Base-by-base conservation (phyloP, 2,329 filamentous ascomycete species). In the Exophiala sideris region DNA sequence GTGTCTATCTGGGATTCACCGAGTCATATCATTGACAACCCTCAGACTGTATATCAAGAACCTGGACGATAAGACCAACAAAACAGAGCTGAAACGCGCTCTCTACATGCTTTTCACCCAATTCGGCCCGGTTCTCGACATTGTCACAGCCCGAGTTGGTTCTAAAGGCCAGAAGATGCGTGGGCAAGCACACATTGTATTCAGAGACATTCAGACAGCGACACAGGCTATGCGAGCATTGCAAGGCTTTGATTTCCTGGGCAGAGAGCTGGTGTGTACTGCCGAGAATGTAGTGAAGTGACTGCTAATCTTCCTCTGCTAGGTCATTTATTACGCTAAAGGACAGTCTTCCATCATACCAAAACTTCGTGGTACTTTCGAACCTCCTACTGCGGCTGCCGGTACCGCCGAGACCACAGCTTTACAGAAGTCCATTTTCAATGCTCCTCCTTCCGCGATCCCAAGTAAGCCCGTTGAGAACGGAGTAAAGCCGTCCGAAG, bases 71-170 rank as follows among this genome's bases (percentile, higher is more conserved):
- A 96, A 96, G 75, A 83, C 97, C 59, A 88, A 88, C 67, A 99
- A 97, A 71, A 79, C 83, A 57, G 91, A 97, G 69, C 75, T 99
- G 39, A 86, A 91, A 66, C 87, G 89, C 42, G 87, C 87, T 4
- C 80, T 99, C 29, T 99, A 99, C 75, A 88, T 91, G 71, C 81
- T 97, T 10, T 97, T 97, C 71, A 90, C 91, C 9, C 95, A 91
- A 11, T 95, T 96, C 69, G 94, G 94, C 38, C 85, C 90, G 0
- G 88, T 99, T 12, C 82, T 99, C 54, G 94, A 99, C 69, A 83
- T 99, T 16, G 88, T 96, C 45, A 89, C 89, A 29, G 56, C 18
- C 16, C 46, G 62, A 29, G 41, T 58, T 12, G 58, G 62, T 32
- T 78, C 96, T 64, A 95, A 91, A 75, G 95, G 89, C 1, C 79